Evolutionary conservation across 805 yeast genomes (phyloP).

Genomic region (Candida vaughaniae): DNA sequence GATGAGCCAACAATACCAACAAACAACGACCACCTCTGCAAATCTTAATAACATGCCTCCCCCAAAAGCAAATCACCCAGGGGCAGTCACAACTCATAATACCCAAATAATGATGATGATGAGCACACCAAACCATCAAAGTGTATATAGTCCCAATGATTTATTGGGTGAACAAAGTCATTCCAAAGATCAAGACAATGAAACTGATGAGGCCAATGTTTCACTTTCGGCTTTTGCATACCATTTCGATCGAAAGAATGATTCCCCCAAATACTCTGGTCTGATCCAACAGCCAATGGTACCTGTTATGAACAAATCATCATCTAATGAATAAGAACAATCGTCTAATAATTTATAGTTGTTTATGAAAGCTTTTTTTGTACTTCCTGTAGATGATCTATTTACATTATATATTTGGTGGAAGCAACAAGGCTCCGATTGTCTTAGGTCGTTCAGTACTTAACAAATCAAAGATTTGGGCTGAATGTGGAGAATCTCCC

Average conservation of each 20-base stretch:
- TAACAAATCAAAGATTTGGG: conserved; percentile 66
- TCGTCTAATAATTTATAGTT: too few species aligned
- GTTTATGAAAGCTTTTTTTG: too few species aligned
- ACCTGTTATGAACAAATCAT: conserved; percentile 9
- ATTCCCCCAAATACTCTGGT: conserved; percentile 4
- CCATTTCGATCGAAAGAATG: conserved; percentile 5
- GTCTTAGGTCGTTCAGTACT: conserved; percentile 78
- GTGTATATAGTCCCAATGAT: conserved; percentile 22
- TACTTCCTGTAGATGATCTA: too few species aligned
- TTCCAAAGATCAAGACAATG: conserved; percentile 5
- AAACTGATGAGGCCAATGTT: conserved; percentile 11
- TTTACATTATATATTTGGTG: conserved; percentile 59
- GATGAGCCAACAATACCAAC: conserved; percentile 13
- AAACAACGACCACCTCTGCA: conserved; percentile 2
- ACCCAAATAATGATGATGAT: conserved; percentile 28
- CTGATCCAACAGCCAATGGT: conserved; percentile 4
- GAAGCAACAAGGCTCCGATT: conserved; percentile 71
- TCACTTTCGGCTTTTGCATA: conserved; percentile 15
- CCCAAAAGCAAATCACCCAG: conserved; percentile 9
- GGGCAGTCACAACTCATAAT: conserved; percentile 2
- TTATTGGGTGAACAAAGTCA: conserved; percentile 4
- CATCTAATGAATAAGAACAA: too few species aligned
- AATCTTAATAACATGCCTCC: conserved; percentile 30
- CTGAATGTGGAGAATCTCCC: conserved; percentile 63
- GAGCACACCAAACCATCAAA: conserved; percentile 45